These are phyloP conservation scores for Globisporangium emineosum DNA, from an alignment of 352 stramenopile genomes.

Conservation along the genomic window DNA sequence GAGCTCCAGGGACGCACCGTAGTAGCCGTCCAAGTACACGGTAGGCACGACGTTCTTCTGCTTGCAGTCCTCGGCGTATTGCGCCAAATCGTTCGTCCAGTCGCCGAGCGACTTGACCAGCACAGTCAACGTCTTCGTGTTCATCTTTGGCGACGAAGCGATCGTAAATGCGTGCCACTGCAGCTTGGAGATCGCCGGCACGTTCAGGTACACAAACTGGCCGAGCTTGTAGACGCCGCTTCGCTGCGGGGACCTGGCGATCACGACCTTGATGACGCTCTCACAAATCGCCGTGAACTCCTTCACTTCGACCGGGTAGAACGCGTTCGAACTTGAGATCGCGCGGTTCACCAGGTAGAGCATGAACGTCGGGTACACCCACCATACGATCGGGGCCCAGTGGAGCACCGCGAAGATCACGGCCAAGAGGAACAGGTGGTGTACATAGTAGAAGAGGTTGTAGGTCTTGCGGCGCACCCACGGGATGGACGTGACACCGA, in stretches of 20 bases:
- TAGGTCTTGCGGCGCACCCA: constrained; percentile 41
- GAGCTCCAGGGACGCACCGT: constrained; percentile 16
- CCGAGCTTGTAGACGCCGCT: constrained; percentile 26
- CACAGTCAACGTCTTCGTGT: constrained; percentile 13
- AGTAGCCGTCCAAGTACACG: constrained; percentile 27
- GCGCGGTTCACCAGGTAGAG: constrained; percentile 38
- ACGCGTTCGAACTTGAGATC: constrained; percentile 31
- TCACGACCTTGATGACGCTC: constrained; percentile 35
- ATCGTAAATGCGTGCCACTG: constrained; percentile 56
- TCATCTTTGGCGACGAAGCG: constrained; percentile 19
- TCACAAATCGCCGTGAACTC: constrained; percentile 27
- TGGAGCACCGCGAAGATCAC: constrained; percentile 45
- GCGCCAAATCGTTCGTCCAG: constrained; percentile 19
- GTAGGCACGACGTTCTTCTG: constrained; percentile 5
- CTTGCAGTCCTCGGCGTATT: constrained; percentile 15
- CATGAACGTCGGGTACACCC: constrained; percentile 33
- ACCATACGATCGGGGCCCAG: constrained; percentile 33
- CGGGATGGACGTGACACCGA: constrained; percentile 37
- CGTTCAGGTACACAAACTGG: constrained; percentile 48
- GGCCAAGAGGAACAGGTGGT: constrained; percentile 47
- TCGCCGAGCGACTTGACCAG: constrained; percentile 19
- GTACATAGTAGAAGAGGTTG: constrained; percentile 40
- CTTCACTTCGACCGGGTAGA: constrained; percentile 26
- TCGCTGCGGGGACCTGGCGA: constrained; percentile 19
- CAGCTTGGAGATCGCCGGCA: constrained; percentile 37